Conservation (phyloP, 73 alveolate species). For the Symbiodinium natans region DNA sequence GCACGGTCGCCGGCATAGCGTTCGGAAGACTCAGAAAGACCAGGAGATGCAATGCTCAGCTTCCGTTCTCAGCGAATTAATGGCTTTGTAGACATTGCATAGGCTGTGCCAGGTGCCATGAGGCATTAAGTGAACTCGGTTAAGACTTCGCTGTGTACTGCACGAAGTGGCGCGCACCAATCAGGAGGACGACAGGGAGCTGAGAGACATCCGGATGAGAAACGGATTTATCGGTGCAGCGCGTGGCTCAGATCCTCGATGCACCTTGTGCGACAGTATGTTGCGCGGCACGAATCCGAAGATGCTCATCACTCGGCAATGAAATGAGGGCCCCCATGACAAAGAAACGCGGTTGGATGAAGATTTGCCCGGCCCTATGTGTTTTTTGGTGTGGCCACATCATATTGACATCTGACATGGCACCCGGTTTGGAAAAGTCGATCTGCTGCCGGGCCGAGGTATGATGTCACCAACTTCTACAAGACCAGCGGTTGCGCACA, state of each 20-base stretch:
- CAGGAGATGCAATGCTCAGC: too few relatives aligned
- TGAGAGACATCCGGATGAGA: constrained; percentile 47
- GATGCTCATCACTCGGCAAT: too few relatives aligned
- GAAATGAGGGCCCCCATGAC: neutral
- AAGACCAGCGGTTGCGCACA: constrained; percentile 51
- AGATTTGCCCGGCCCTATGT: constrained; percentile 1
- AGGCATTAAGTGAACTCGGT: too few relatives aligned
- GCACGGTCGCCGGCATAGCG: neutral
- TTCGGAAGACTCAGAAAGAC: neutral
- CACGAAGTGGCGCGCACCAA: too few relatives aligned
- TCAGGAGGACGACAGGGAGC: constrained; percentile 9
- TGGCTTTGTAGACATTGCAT: too few relatives aligned
- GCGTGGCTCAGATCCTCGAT: neutral
- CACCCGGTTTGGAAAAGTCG: neutral
- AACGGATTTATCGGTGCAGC: constrained; percentile 43
- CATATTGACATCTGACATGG: neutral
- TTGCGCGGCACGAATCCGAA: too few relatives aligned
- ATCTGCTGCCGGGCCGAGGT: neutral
- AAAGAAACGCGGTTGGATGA: constrained; percentile 39
- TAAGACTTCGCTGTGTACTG: too few relatives aligned
- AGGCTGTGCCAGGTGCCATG: too few relatives aligned
- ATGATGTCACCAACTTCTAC: constrained; percentile 64
- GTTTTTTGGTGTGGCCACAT: neutral
- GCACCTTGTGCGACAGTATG: too few relatives aligned
- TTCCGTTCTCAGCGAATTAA: too few relatives aligned